These are phyloP conservation scores for Pholiota adiposa DNA, from an alignment of 1,284 basidiomycete genomes.

Conservation along the genomic window DNA sequence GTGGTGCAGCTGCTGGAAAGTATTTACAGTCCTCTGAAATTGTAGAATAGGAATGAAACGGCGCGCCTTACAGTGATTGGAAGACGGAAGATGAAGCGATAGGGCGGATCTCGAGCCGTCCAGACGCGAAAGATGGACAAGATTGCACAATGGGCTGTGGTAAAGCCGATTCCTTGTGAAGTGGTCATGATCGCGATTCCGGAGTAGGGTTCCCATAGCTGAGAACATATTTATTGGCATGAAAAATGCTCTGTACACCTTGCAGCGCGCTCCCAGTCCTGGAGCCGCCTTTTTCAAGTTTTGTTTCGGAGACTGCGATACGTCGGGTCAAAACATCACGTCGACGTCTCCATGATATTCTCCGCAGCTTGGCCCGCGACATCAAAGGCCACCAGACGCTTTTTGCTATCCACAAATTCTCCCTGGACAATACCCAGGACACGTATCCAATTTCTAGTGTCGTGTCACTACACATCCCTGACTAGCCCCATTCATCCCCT, in stretches of 20 bases:
- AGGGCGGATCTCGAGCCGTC: constrained; percentile 13
- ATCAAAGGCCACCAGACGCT: constrained; percentile 1
- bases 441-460: constrained; percentile 27
- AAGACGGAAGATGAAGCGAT: background rate
- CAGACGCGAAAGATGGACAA: constrained; percentile 8
- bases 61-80: background rate
- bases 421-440: constrained; percentile 16
- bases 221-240: constrained; percentile 9
- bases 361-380: constrained; percentile 4
- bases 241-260: constrained; percentile 4
- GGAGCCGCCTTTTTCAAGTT: background rate
- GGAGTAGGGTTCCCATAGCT: constrained; percentile 13
- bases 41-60: background rate
- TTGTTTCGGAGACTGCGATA: constrained; percentile 7
- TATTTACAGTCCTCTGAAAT: constrained; percentile 37
- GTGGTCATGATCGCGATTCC: constrained; percentile 16
- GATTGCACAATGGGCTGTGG: constrained; percentile 3
- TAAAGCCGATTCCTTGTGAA: constrained; percentile 4
- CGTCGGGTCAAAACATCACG: constrained; percentile 10
- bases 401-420: constrained; percentile 5
- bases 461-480: constrained; percentile 29
- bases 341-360: constrained; percentile 9
- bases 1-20: constrained; percentile 52
- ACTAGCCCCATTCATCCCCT: constrained; percentile 29
- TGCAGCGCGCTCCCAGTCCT: background rate